Conservation (phyloP, 306 rosid genomes). For the Cucumis melo region DNA sequence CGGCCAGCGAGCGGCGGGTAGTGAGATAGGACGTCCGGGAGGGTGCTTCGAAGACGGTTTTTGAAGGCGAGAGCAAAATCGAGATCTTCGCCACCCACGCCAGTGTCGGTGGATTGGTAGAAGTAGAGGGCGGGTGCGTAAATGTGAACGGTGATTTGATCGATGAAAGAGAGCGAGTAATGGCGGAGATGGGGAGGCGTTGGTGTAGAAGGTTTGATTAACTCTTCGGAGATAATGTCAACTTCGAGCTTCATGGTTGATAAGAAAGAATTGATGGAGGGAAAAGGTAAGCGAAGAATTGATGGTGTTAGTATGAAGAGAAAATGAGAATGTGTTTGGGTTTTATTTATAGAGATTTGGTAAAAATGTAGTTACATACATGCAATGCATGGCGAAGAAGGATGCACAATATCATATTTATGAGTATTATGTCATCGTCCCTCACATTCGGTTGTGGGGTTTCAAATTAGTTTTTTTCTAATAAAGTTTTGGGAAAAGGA, state of each 20-base stretch:
- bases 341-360: neutral
- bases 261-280: neutral
- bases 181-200: slow-evolving; percentile 1
- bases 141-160: slow-evolving; percentile 3
- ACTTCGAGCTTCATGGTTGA: neutral
- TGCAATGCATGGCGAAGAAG: neutral
- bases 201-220: slow-evolving; percentile 7
- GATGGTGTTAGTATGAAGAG: neutral
- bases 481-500: too few relatives aligned
- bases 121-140: slow-evolving; percentile 2
- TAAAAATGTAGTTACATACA: neutral
- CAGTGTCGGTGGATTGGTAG: neutral
- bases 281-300: neutral
- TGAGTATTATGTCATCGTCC: neutral
- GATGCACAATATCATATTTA: neutral
- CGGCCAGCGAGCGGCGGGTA: slow-evolving; percentile 2
- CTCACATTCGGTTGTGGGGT: neutral
- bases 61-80: neutral
- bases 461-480: too few relatives aligned
- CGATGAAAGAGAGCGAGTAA: neutral
- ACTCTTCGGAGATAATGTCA: slow-evolving; percentile 2
- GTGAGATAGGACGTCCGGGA: neutral
- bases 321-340: neutral
- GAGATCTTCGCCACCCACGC: neutral
- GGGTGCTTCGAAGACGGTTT: neutral